A percentile compares a stretch with the other conserved stretches of the same genome.
Evolutionary conservation across 2,329 filamentous ascomycete genomes (phyloP).

Genomic region (Chalara sp.): DNA sequence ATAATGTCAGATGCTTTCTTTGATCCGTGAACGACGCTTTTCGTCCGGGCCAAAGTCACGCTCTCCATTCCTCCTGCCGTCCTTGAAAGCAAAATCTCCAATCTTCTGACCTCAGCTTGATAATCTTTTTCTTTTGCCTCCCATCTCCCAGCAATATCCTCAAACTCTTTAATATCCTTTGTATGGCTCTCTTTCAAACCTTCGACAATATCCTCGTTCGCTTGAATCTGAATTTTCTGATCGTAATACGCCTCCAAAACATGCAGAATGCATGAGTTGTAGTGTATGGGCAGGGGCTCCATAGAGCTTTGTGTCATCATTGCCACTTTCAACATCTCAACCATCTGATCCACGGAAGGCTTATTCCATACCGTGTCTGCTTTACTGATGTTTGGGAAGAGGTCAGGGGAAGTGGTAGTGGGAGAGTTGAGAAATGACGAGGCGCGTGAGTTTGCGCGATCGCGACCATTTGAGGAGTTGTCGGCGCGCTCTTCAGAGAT

Average conservation of each 20-base stretch:
- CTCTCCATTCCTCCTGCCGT: constrained; percentile 25
- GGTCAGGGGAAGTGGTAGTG: constrained; percentile 13
- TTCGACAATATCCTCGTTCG: constrained; percentile 17
- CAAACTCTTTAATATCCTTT: constrained; percentile 22
- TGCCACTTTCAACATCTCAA: constrained; percentile 24
- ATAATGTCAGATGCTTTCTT: constrained; percentile 16
- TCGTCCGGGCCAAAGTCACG: constrained; percentile 21
- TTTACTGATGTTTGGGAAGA: constrained; percentile 14
- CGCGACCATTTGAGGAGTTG: constrained; percentile 12
- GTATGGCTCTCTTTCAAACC: constrained; percentile 18
- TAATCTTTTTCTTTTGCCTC: constrained; percentile 23
- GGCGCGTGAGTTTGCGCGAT: constrained; percentile 16
- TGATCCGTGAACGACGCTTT: constrained; percentile 22
- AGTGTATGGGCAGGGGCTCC: constrained; percentile 20
- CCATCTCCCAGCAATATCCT: constrained; percentile 20
- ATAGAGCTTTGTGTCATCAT: constrained; percentile 26
- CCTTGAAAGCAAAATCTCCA: constrained; percentile 24
- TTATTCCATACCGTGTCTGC: constrained; percentile 22
- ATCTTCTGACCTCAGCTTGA: constrained; percentile 23
- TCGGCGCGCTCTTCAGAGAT: constrained; percentile 11
- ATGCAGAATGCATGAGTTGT: constrained; percentile 26
- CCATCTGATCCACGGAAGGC: constrained; percentile 25
- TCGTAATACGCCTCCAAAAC: constrained; percentile 25
- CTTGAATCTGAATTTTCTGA: constrained; percentile 13
- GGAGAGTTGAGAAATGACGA: constrained; percentile 20